Conservation (phyloP, 2,329 filamentous ascomycete genomes). For the Stromatinia cepivora region DNA sequence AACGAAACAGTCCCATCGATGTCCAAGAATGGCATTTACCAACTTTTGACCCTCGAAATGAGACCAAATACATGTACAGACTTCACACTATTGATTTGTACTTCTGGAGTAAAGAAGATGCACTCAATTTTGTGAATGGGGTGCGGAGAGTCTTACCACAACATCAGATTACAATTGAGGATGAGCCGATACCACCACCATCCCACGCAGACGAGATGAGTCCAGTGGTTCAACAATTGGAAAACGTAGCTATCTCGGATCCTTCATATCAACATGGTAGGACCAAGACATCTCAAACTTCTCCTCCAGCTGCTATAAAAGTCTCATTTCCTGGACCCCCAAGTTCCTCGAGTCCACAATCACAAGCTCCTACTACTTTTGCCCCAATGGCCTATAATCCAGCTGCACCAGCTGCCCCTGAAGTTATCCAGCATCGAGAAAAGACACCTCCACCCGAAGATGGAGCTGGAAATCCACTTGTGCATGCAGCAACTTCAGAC, state of each 20-base stretch:
- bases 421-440: slow-evolving; percentile 69
- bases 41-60: slow-evolving; percentile 68
- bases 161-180: slow-evolving; percentile 60
- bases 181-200: slow-evolving; percentile 59
- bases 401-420: slow-evolving; percentile 72
- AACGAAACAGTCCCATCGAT: slow-evolving; percentile 38
- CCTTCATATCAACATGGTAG: slow-evolving; percentile 47
- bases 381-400: slow-evolving; percentile 75
- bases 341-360: slow-evolving; percentile 42
- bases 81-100: slow-evolving; percentile 76
- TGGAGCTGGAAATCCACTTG: slow-evolving; percentile 58
- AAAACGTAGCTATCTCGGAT: slow-evolving; percentile 67
- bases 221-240: slow-evolving; percentile 71
- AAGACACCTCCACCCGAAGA: slow-evolving; percentile 78
- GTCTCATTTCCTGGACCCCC: slow-evolving; percentile 37
- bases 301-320: slow-evolving; percentile 23
- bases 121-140: slow-evolving; percentile 67
- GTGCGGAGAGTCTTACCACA: slow-evolving; percentile 64
- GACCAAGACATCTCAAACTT: slow-evolving; percentile 36
- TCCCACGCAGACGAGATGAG: slow-evolving; percentile 56
- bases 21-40: slow-evolving; percentile 73
- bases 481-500: slow-evolving; percentile 58
- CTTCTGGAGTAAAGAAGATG: slow-evolving; percentile 75
- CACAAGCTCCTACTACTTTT: slow-evolving; percentile 43
- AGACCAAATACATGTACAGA: slow-evolving; percentile 77